Conservation (phyloP, 2,329 filamentous ascomycete species). For the Decorospora gaudefroyi region DNA sequence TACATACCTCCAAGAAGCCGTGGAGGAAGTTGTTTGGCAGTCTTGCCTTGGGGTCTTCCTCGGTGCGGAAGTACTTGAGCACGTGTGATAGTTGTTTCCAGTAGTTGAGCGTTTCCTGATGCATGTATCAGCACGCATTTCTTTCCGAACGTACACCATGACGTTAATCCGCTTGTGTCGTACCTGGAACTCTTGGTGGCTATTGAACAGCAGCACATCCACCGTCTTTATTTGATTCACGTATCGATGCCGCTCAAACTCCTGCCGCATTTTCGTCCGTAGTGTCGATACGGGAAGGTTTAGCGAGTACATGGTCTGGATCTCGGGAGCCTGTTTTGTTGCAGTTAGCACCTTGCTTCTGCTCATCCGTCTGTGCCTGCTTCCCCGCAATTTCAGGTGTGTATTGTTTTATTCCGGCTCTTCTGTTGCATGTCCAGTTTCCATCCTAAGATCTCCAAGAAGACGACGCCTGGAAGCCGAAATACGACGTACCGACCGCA, state of each 20-base stretch:
- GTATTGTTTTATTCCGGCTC: neutral
- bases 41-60: constrained; percentile 75
- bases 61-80: constrained; percentile 93
- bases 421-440: neutral
- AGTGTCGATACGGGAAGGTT: constrained; percentile 84
- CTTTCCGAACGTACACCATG: neutral
- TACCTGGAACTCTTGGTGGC: constrained; percentile 93
- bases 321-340: constrained; percentile 77
- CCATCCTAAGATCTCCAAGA: no score
- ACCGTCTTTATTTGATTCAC: constrained; percentile 86
- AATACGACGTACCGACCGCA: constrained; percentile 78
- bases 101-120: constrained; percentile 95
- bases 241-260: constrained; percentile 94
- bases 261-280: constrained; percentile 91
- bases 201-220: constrained; percentile 88
- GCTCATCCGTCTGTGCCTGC: neutral
- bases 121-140: constrained; percentile 3
- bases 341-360: constrained; percentile 16
- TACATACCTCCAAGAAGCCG: constrained; percentile 86
- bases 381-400: constrained; percentile 2
- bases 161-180: constrained; percentile 16
- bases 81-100: constrained; percentile 97
- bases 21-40: constrained; percentile 90
- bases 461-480: no score
- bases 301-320: constrained; percentile 96